Conservation (phyloP, 148 eudicot species). For the Camellia lanceoleosa region DNA sequence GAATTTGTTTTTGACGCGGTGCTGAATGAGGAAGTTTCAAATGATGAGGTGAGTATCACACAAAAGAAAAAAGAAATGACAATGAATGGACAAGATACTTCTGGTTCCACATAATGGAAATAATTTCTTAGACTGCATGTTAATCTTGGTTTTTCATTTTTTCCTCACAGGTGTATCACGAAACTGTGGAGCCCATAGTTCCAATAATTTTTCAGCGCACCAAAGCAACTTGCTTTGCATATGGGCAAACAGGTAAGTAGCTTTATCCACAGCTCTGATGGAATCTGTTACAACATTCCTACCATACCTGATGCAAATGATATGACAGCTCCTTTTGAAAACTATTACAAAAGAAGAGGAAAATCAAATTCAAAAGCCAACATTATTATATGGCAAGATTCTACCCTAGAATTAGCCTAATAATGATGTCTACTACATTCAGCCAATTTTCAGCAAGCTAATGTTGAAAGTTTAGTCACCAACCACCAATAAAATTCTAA, state of each 20-base stretch:
- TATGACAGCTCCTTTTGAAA: no score
- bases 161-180: conserved; percentile 72
- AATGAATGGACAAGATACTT: not conserved
- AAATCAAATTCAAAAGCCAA: no score
- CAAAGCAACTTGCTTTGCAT: conserved; percentile 98
- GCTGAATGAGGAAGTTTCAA: conserved; percentile 93
- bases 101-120: no score
- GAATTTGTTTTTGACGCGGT: conserved; percentile 99
- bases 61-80: not conserved
- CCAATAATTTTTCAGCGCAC: conserved; percentile 97
- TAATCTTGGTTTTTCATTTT: conserved; percentile 8
- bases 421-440: no score
- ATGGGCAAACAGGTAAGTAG: conserved; percentile 88
- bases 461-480: no score
- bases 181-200: conserved; percentile 96
- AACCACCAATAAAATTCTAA: no score
- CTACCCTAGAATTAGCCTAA: no score
- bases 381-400: no score
- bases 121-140: not conserved
- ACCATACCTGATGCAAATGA: not conserved
- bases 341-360: no score
- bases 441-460: no score
- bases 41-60: conserved; percentile 71
- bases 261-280: not conserved
- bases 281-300: not conserved